Evolutionary conservation across 1,284 basidiomycete genomes (phyloP).

Genomic region (Inonotus hispidus): DNA sequence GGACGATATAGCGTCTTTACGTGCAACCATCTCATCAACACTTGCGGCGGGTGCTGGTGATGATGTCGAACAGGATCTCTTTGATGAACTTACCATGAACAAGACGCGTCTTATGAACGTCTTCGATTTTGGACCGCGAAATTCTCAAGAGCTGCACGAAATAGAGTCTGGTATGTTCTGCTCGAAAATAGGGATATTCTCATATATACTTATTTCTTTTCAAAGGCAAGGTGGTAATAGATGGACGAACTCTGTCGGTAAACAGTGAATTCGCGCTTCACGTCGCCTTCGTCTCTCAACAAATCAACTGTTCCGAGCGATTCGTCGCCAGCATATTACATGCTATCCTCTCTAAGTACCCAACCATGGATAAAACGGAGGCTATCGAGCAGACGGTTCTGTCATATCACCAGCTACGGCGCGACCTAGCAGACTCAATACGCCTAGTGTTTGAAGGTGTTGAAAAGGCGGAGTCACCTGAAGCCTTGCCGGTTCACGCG

Average conservation of each 20-base stretch:
- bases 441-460: constrained; percentile 45
- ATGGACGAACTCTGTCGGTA: constrained; percentile 56
- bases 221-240: constrained; percentile 54
- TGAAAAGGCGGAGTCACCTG: constrained; percentile 33
- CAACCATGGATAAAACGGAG: constrained; percentile 51
- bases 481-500: constrained; percentile 39
- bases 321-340: constrained; percentile 68
- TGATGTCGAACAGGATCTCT: constrained; percentile 65
- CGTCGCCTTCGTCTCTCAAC: constrained; percentile 66
- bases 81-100: constrained; percentile 65
- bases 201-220: background rate
- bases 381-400: constrained; percentile 60
- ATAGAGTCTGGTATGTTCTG: constrained; percentile 60
- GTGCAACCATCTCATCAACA: constrained; percentile 35
- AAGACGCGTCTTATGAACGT: constrained; percentile 55
- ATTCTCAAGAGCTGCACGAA: constrained; percentile 59
- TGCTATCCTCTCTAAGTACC: constrained; percentile 53
- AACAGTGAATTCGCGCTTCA: constrained; percentile 74
- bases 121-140: constrained; percentile 59
- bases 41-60: constrained; percentile 36
- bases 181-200: background rate
- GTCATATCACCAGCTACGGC: constrained; percentile 61
- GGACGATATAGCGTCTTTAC: constrained; percentile 33
- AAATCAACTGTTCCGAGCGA: constrained; percentile 73
- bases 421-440: constrained; percentile 63